Conservation (phyloP, 176 grass and related monocot genomes). For the Saccharum officinarum region DNA sequence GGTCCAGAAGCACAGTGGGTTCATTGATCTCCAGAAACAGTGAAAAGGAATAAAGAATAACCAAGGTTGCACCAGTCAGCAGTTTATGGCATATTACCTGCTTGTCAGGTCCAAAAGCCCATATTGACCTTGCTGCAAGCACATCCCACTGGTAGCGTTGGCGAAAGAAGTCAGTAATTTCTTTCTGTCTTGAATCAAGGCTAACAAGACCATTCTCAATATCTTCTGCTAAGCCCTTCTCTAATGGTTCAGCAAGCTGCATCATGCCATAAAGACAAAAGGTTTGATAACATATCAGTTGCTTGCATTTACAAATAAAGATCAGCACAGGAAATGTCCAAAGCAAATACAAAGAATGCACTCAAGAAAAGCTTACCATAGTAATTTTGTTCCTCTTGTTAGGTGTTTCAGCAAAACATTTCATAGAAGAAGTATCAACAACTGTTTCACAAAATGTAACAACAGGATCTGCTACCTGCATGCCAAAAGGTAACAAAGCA, state of each 20-base stretch:
- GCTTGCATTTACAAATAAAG: constrained; percentile 20
- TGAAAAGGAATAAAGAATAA: constrained; percentile 3
- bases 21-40: constrained; percentile 17
- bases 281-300: constrained; percentile 8
- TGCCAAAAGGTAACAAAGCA: constrained; percentile 16
- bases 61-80: neutral
- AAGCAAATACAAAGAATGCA: constrained; percentile 9
- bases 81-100: constrained; percentile 51
- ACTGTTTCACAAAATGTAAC: constrained; percentile 99
- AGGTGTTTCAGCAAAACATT: constrained; percentile 99
- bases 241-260: constrained; percentile 88
- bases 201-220: constrained; percentile 94
- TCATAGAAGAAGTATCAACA: constrained; percentile 97
- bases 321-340: constrained; percentile 7
- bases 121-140: constrained; percentile 94
- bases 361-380: constrained; percentile 52
- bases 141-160: constrained; percentile 98
- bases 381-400: constrained; percentile 99
- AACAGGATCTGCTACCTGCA: constrained; percentile 97
- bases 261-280: constrained; percentile 34
- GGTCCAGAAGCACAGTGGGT: neutral
- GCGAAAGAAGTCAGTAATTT: constrained; percentile 97
- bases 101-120: constrained; percentile 96
- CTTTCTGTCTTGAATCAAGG: constrained; percentile 89
- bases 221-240: constrained; percentile 95